Conservation (phyloP, 2,329 filamentous ascomycete species). For the Tolypocladium guangdongense region DNA sequence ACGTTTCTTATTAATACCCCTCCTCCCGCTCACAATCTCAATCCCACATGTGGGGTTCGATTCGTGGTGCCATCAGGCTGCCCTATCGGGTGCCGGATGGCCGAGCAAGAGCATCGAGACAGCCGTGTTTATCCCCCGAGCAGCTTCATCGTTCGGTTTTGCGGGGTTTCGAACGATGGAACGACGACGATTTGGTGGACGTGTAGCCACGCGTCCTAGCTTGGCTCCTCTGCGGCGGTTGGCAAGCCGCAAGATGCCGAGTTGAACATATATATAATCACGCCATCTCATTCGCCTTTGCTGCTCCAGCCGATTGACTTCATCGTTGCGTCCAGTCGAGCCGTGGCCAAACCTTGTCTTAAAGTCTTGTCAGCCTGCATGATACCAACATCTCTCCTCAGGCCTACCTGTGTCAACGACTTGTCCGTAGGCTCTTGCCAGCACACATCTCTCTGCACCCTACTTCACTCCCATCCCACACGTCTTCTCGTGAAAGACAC, state of each 20-base stretch:
- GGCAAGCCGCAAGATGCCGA: too few relatives aligned
- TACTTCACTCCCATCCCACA: neutral
- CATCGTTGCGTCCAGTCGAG: neutral
- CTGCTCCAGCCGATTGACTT: neutral
- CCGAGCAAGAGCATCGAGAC: neutral
- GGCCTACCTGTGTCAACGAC: too few relatives aligned
- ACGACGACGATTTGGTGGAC: neutral
- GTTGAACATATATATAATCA: neutral
- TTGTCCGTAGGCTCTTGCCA: too few relatives aligned
- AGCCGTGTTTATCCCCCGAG: neutral
- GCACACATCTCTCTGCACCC: too few relatives aligned
- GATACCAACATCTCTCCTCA: too few relatives aligned
- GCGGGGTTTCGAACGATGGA: neutral
- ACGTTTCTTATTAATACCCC: conserved; percentile 11
- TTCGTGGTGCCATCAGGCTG: neutral
- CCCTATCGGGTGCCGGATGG: conserved; percentile 1
- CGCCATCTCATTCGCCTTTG: neutral
- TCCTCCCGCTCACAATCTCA: too few relatives aligned
- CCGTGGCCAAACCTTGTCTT: too few relatives aligned
- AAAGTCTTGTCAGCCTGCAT: too few relatives aligned
- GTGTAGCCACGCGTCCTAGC: neutral
- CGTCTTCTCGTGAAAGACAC: neutral
- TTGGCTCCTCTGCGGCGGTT: too few relatives aligned
- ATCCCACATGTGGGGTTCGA: neutral
- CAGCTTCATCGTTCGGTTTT: neutral